Base-by-base conservation (phyloP, 495 filamentous ascomycete species). In the Immersiella caudata region DNA sequence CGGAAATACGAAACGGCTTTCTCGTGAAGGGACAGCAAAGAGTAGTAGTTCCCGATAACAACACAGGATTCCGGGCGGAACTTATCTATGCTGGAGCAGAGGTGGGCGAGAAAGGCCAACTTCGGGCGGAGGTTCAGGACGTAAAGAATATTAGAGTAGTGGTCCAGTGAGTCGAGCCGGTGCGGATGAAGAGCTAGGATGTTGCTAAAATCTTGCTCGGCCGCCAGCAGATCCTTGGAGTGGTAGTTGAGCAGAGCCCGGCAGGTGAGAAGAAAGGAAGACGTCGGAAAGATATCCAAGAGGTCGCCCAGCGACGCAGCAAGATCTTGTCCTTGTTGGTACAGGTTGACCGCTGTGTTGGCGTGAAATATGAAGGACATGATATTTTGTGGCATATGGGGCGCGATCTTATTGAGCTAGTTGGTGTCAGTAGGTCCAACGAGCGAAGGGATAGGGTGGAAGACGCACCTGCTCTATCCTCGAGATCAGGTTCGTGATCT, bases 1-100 rank as follows among this genome's bases (percentile, higher is more conserved):
- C 96, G 91, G 82, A 99, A 99, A 79, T 97, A 98, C 78, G 96
- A 91, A 24, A 98, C 93, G 0, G 96, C 96, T 73, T 99, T 99
- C 76, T 99, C 96, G 75, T 99, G 96, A 67, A 94, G 88, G 0
- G 93, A 95, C 69, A 96, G 88, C 1, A 97, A 78, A 0, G 91
- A 93, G 79, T 97, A 98, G 82, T 98, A 98, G 76, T 99, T 99
- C 1, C 96, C 96, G 12, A 99, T 90, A 0, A 97, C 93, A 63
- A 94, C 96, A 76, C 94, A 97, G 0, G 96, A 97, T 76, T 99
- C 96, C 0, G 96, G 95, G 0, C 96, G 90, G 80, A 99, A 98
- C 74, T 93, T 95, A 77, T 99, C 96, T 14, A 93, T 93, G 26
- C 87, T 86, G 7, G 91, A 92, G 61, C 94, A 95, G 16, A 96